These are phyloP conservation scores for Saccharomycopsis crataegensis DNA, from an alignment of 1,139 yeast species.

Conservation along the genomic window DNA sequence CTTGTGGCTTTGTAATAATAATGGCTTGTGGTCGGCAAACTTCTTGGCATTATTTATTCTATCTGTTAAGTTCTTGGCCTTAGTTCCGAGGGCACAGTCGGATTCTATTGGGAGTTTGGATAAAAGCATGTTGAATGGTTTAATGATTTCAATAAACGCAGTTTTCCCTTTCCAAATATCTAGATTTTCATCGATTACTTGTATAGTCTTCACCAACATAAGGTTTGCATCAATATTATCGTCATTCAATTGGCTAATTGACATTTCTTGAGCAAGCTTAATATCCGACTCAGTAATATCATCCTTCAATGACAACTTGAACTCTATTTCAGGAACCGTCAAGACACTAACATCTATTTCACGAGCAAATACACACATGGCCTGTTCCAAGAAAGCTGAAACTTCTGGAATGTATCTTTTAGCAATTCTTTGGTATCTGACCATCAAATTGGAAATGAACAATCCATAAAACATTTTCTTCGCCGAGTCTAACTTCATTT, in stretches of 20 bases:
- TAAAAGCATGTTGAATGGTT: conserved; percentile 26
- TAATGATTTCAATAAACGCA: conserved; percentile 48
- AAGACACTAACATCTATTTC: not conserved
- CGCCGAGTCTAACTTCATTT: conserved; percentile 33
- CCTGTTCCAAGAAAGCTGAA: conserved; percentile 43
- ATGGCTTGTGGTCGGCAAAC: conserved; percentile 59
- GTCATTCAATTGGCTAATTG: conserved; percentile 8
- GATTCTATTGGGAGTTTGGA: conserved; percentile 1
- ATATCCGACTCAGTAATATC: not conserved
- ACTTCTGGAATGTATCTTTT: conserved; percentile 82
- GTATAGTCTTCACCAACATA: conserved; percentile 12
- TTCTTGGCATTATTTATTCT: conserved; percentile 45
- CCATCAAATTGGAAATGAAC: conserved; percentile 54
- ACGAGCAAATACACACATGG: conserved; percentile 25
- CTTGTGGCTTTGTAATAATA: conserved; percentile 79
- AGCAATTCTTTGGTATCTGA: conserved; percentile 71
- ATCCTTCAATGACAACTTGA: not conserved
- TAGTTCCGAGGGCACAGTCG: not conserved
- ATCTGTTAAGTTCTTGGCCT: conserved; percentile 24
- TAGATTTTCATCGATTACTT: conserved; percentile 24
- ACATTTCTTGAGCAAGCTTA: conserved; percentile 29
- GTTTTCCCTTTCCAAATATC: conserved; percentile 58
- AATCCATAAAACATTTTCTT: conserved; percentile 43
- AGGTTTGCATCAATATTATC: conserved; percentile 2
- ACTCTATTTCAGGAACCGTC: not conserved